A percentile compares a stretch with the other conserved stretches of the same genome.
Evolutionary conservation across 2,329 filamentous ascomycete genomes (phyloP).

Genomic region (Penicillium glabrum): DNA sequence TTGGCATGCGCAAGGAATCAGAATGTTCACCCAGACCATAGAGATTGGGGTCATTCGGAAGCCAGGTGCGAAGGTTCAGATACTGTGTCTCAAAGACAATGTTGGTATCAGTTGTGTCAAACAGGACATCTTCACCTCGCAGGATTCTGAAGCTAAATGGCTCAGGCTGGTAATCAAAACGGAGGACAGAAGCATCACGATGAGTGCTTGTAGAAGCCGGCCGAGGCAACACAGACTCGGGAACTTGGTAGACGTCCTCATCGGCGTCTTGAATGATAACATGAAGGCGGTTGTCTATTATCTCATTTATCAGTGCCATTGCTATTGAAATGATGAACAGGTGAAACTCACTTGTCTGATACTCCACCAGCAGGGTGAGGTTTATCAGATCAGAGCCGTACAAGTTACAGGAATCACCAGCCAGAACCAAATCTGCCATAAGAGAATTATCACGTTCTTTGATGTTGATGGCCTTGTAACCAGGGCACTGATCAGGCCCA

Average conservation of each 20-base stretch:
- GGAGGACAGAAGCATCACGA: constrained; percentile 43
- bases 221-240: constrained; percentile 65
- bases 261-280: constrained; percentile 71
- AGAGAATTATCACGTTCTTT: constrained; percentile 48
- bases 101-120: constrained; percentile 66
- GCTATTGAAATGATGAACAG: background rate
- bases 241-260: constrained; percentile 73
- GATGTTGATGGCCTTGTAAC: constrained; percentile 40
- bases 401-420: constrained; percentile 63
- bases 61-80: constrained; percentile 66
- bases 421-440: constrained; percentile 68
- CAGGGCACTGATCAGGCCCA: constrained; percentile 30
- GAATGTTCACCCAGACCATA: constrained; percentile 80
- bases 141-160: constrained; percentile 69
- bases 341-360: constrained; percentile 55
- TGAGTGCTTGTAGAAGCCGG: constrained; percentile 49
- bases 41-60: constrained; percentile 68
- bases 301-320: background rate
- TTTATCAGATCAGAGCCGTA: constrained; percentile 60
- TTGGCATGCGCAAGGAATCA: constrained; percentile 68
- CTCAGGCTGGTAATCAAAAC: constrained; percentile 53
- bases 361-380: constrained; percentile 60
- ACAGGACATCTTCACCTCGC: constrained; percentile 49
- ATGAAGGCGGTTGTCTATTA: constrained; percentile 65
- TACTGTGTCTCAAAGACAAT: constrained; percentile 80